phyloP scores from a whole-genome alignment of 306 rosid species.

The Pterocarpus santalinus region DNA sequence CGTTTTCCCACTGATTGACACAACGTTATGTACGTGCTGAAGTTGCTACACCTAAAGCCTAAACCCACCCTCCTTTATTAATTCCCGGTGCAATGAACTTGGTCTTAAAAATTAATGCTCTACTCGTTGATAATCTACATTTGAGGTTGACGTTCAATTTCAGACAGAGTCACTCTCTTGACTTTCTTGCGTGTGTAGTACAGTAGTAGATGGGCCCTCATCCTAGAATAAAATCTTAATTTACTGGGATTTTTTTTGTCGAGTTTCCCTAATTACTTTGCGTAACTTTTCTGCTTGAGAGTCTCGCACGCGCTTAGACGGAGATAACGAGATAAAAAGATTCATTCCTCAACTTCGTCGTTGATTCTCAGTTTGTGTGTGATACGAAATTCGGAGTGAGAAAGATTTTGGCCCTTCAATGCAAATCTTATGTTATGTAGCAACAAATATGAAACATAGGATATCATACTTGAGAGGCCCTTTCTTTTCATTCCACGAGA shows the following conservation, averaged over 20 bases:
- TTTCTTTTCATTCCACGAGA: too few species aligned
- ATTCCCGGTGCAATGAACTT: constrained; percentile 34
- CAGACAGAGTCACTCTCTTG: constrained; percentile 25
- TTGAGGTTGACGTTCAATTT: constrained; percentile 26
- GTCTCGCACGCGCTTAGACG: background rate
- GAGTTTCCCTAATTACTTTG: background rate
- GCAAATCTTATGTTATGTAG: background rate
- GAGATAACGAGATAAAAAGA: too few species aligned
- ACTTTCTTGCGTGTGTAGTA: constrained; percentile 7
- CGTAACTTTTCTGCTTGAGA: too few species aligned
- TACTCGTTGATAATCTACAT: background rate
- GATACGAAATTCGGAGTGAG: background rate
- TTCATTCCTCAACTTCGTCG: background rate
- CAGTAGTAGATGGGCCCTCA: background rate
- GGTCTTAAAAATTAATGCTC: background rate
- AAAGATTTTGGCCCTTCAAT: background rate
- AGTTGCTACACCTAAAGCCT: background rate
- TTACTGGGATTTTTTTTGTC: background rate
- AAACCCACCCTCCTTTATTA: background rate
- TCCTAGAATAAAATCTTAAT: background rate
- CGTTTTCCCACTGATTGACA: background rate
- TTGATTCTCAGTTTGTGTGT: background rate
- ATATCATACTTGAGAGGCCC: background rate
- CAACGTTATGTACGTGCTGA: background rate
- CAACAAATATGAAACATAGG: background rate